Evolutionary conservation across 106 monocot genomes (phyloP), one percentile per base, ranked within the genome.

Genomic region (Dendrobium huoshanense): DNA sequence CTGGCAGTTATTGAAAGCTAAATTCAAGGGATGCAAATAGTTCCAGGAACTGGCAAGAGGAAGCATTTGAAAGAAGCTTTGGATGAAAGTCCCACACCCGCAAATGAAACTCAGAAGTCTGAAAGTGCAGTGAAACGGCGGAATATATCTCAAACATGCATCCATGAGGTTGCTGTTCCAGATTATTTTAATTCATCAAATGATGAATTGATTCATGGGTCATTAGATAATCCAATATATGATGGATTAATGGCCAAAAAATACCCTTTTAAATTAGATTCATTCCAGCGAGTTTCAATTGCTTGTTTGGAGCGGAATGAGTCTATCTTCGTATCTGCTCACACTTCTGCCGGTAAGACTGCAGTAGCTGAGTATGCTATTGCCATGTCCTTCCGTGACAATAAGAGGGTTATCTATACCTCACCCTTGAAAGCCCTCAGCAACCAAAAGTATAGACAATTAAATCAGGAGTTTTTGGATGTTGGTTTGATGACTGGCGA

Each of bases 401-500:
- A 95, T 82, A 95, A 99, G 78, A 80, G 95, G 54, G 99, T 99
- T 37, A 95, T 99, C 42, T 99, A 99, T 81, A 99, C 99, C 17
- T 99, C 99, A 17, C 95, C 99, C 47, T 74, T 99, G 75, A 99
- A 99, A 87, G 99, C 99, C 41, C 78, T 99, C 55, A 93, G 93
- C 79, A 99, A 99, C 79, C 99, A 99, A 88, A 99, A 99, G 85
- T 99, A 93, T 55, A 85, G 99, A 51, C 95, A 99, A 77, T 87
- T 99, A 18, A 91, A 86, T 67, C 91, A 93, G 56, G 99, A 99
- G 83, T 99, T 99, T 55, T 91, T 91, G 41, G 95, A 99, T 59
- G 99, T 99, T 20, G 99, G 99, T 0, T 80, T 94, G 81, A 95
- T 95, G 95, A 95, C 95, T 9, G 99, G 99, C 45, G 99, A 99